Percentiles rank a stretch among this genome's conserved stretches.
Conservation (phyloP, 106 monocot species). For the Acorus gramineus region DNA sequence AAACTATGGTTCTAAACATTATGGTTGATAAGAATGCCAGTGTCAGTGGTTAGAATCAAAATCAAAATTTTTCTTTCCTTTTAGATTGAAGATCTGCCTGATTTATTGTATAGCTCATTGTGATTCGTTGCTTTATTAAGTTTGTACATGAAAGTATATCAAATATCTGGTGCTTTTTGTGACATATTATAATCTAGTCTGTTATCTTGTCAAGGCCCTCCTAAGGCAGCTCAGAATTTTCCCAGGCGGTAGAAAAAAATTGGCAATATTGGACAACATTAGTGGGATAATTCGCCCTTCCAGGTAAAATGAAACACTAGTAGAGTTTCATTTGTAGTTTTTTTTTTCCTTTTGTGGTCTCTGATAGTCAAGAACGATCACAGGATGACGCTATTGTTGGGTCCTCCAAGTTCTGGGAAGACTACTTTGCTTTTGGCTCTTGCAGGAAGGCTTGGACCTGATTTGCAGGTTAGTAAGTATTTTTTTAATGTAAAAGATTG, state of each 20-base stretch:
- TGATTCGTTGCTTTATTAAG: too few species aligned
- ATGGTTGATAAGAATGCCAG: too few species aligned
- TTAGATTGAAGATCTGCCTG: too few species aligned
- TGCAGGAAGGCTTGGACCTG: conserved; percentile 74
- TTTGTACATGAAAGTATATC: too few species aligned
- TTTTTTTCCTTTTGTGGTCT: background rate
- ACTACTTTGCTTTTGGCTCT: conserved; percentile 93
- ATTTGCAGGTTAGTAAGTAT: conserved; percentile 39
- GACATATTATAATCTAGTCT: conserved; percentile 16
- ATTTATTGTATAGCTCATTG: too few species aligned
- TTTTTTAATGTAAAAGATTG: background rate
- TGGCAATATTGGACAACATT: conserved; percentile 75
- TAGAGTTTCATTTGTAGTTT: background rate
- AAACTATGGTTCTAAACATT: too few species aligned
- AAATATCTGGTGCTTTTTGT: background rate
- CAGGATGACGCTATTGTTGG: conserved; percentile 96
- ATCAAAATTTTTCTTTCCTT: too few species aligned
- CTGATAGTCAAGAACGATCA: conserved; percentile 3
- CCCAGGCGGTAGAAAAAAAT: conserved; percentile 62
- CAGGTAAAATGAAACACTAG: conserved; percentile 31
- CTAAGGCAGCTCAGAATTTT: conserved; percentile 72
- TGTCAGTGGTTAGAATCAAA: too few species aligned
- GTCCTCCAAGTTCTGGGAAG: conserved; percentile 97
- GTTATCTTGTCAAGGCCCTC: conserved; percentile 53
- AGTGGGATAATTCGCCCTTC: conserved; percentile 83